These are phyloP conservation scores for Ceratocystis destructans DNA, from an alignment of 2,329 filamentous ascomycete genomes.

Conservation along the genomic window DNA sequence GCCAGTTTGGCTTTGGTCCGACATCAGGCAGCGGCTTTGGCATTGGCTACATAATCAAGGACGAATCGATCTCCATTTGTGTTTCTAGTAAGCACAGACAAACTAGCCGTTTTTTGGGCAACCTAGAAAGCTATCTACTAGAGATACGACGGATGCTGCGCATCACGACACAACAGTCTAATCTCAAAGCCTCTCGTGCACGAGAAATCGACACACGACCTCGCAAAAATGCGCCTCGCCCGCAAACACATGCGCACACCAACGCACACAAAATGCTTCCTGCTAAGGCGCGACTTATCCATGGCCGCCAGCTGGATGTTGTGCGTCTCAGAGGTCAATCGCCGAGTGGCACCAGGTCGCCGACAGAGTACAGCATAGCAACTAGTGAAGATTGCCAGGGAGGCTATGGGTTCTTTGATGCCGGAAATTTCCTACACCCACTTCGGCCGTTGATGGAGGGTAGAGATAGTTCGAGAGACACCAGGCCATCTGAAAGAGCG, in stretches of 20 bases:
- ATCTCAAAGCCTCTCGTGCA: conserved; percentile 34
- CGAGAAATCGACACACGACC: conserved; percentile 35
- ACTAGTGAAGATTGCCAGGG: conserved; percentile 78
- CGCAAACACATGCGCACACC: not conserved
- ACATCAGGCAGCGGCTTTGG: conserved; percentile 90
- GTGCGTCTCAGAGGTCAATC: conserved; percentile 33
- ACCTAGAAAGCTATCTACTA: conserved; percentile 76
- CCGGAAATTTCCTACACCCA: conserved; percentile 82
- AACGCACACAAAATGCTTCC: not conserved
- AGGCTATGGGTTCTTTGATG: conserved; percentile 94
- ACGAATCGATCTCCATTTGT: conserved; percentile 63
- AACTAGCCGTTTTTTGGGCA: conserved; percentile 78
- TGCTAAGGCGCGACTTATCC: conserved; percentile 53
- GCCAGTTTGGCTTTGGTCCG: conserved; percentile 93
- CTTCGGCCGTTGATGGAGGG: conserved; percentile 44
- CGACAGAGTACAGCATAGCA: conserved; percentile 51
- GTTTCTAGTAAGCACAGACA: conserved; percentile 88
- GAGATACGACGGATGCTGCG: conserved; percentile 78
- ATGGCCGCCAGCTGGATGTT: conserved; percentile 31
- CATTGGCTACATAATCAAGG: conserved; percentile 98
- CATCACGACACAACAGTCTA: conserved; percentile 42
- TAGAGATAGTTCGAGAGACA: conserved; percentile 40
- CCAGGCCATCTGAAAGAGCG: conserved; percentile 44
- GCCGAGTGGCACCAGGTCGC: conserved; percentile 40
- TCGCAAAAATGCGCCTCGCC: not conserved